Evolutionary conservation across 805 yeast species (phyloP).

Genomic region (Metschnikowia lochheadii): DNA sequence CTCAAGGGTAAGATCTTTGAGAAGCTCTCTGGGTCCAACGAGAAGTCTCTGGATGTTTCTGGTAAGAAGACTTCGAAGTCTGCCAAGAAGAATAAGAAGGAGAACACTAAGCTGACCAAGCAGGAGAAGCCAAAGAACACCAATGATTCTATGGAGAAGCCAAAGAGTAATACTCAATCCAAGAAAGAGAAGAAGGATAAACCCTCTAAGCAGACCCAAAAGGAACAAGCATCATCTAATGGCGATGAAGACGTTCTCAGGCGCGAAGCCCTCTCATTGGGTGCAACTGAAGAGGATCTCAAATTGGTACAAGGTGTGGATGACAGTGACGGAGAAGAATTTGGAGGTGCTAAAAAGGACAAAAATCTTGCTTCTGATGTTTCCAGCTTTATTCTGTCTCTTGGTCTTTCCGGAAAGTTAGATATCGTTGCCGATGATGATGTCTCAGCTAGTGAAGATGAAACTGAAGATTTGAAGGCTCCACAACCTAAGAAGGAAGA

Average conservation of each 20-base stretch:
- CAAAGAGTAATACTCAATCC: constrained; percentile 9
- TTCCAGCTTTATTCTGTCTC: constrained; percentile 56
- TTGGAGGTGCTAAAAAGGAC: constrained; percentile 39
- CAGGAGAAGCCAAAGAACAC: constrained; percentile 14
- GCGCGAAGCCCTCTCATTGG: constrained; percentile 73
- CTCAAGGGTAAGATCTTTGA: constrained; percentile 61
- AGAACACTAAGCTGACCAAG: background rate
- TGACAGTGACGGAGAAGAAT: constrained; percentile 42
- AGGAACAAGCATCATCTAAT: constrained; percentile 7
- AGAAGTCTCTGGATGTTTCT: background rate
- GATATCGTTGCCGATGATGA: constrained; percentile 18
- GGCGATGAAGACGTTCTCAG: constrained; percentile 42
- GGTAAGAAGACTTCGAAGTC: background rate
- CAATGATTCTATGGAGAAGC: constrained; percentile 15
- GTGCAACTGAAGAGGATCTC: constrained; percentile 84
- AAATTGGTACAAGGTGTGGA: constrained; percentile 55
- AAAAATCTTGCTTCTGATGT: constrained; percentile 50
- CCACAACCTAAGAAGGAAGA: background rate
- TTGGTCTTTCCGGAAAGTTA: constrained; percentile 47
- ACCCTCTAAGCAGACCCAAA: background rate
- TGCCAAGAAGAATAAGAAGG: background rate
- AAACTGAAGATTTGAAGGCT: background rate
- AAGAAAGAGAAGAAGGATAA: constrained; percentile 13
- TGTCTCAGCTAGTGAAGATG: constrained; percentile 13
- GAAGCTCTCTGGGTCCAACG: constrained; percentile 31